Conservation (phyloP, 805 yeast species). For the Zygosaccharomyces lentus region DNA sequence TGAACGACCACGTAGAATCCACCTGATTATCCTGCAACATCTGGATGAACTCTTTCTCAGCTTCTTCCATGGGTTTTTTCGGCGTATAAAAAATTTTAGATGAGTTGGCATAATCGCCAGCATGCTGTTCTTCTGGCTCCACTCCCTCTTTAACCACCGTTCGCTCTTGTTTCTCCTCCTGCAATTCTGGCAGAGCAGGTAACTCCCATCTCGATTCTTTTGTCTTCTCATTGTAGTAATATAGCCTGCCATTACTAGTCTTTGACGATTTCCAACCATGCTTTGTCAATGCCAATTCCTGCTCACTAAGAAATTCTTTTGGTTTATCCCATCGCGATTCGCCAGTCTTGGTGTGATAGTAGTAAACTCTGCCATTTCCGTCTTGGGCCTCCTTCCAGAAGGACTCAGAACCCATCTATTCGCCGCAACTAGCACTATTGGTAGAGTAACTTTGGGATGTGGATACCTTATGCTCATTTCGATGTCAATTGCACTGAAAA, state of each 20-base stretch:
- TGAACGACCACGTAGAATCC: constrained; percentile 74
- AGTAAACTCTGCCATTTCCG: constrained; percentile 65
- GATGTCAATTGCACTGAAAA: background rate
- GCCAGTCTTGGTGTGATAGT: constrained; percentile 59
- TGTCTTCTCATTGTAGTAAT: constrained; percentile 64
- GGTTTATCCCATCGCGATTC: constrained; percentile 85
- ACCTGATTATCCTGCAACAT: constrained; percentile 55
- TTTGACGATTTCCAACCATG: constrained; percentile 52
- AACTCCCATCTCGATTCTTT: constrained; percentile 75
- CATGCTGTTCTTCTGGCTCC: background rate
- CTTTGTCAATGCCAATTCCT: constrained; percentile 44
- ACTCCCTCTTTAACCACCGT: background rate
- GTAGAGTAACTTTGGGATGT: background rate
- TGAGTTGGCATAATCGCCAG: constrained; percentile 22
- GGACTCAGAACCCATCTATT: constrained; percentile 10
- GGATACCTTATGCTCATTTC: background rate
- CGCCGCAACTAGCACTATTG: background rate
- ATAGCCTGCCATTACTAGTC: constrained; percentile 55
- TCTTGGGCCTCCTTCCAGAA: constrained; percentile 64
- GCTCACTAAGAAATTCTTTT: constrained; percentile 40
- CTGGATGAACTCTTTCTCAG: constrained; percentile 44
- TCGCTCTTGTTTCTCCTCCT: constrained; percentile 13
- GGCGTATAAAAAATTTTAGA: constrained; percentile 32
- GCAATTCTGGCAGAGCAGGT: constrained; percentile 43
- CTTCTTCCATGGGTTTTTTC: constrained; percentile 32